Evolutionary conservation across 108 stramenopile genomes (phyloP).

Genomic region (Stephanodiscus minutulus): DNA sequence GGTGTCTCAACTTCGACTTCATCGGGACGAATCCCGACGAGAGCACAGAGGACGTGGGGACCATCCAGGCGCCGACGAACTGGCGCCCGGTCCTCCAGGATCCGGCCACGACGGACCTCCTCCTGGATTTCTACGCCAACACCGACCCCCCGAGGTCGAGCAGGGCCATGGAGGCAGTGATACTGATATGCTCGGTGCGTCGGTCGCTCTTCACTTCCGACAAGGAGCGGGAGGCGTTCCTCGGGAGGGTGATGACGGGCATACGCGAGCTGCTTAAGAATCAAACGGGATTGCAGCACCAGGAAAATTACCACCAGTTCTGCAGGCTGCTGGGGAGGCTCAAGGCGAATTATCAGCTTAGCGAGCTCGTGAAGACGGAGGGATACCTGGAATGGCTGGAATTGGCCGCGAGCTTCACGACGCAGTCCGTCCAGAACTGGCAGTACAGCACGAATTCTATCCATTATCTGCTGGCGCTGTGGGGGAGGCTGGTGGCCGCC

Average conservation of each 20-base stretch:
- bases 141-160: conserved; percentile 90
- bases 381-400: conserved; percentile 96
- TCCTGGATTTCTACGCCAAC: conserved; percentile 95
- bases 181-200: conserved; percentile 87
- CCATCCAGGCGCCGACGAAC: conserved; percentile 94
- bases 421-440: conserved; percentile 94
- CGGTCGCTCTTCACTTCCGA: conserved; percentile 94
- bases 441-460: conserved; percentile 95
- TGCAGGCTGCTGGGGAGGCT: conserved; percentile 95
- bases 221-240: conserved; percentile 91
- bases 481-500: conserved; percentile 96
- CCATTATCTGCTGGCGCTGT: conserved; percentile 96
- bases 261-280: conserved; percentile 89
- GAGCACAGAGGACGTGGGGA: conserved; percentile 96
- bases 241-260: conserved; percentile 82
- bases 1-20: conserved; percentile 96
- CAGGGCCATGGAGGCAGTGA: conserved; percentile 94
- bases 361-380: conserved; percentile 91
- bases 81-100: conserved; percentile 92
- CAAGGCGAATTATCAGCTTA: conserved; percentile 97
- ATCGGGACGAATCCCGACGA: conserved; percentile 99
- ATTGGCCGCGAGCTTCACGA: conserved; percentile 90
- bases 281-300: conserved; percentile 93
- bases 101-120: conserved; percentile 82
- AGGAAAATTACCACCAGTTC: conserved; percentile 98